These are phyloP conservation scores for Annulohypoxylon stygium DNA, from an alignment of 495 filamentous ascomycete genomes.

Conservation along the genomic window DNA sequence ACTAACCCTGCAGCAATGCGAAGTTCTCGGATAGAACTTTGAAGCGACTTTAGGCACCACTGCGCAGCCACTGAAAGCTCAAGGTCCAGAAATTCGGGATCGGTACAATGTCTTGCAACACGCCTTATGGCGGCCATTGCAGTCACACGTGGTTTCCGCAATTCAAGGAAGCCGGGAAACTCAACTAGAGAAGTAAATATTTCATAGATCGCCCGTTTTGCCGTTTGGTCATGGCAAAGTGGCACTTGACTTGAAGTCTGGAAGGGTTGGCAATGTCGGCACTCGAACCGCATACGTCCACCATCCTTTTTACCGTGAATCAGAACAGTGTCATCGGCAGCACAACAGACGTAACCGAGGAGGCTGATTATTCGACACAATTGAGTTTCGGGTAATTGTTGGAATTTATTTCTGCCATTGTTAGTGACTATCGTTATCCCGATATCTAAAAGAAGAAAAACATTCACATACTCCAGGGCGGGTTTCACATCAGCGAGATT, in stretches of 20 bases:
- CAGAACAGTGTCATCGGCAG: conserved; percentile 51
- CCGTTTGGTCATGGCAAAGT: conserved; percentile 8
- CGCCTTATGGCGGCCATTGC: conserved; percentile 80
- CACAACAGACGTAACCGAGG: conserved; percentile 54
- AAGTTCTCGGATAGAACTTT: conserved; percentile 86
- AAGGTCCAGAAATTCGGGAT: conserved; percentile 71
- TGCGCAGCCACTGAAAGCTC: conserved; percentile 74
- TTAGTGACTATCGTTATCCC: conserved; percentile 29
- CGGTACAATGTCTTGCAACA: conserved; percentile 72
- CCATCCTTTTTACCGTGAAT: conserved; percentile 20
- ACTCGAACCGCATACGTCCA: conserved; percentile 24
- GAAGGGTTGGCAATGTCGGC: conserved; percentile 32
- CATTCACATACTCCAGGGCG: conserved; percentile 49
- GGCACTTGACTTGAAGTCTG: background rate
- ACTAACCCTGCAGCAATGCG: conserved; percentile 80
- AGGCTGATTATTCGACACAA: conserved; percentile 54
- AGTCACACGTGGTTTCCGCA: conserved; percentile 72
- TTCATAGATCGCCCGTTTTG: conserved; percentile 55
- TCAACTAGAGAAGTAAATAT: conserved; percentile 70
- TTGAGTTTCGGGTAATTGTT: conserved; percentile 44
- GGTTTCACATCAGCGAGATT: conserved; percentile 36
- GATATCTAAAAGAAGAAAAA: background rate
- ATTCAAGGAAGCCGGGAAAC: conserved; percentile 68
- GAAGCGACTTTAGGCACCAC: conserved; percentile 82
- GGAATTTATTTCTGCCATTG: conserved; percentile 46